These are phyloP conservation scores for Leishmania braziliensis DNA, from an alignment of 208 protist species.

Conservation along the genomic window DNA sequence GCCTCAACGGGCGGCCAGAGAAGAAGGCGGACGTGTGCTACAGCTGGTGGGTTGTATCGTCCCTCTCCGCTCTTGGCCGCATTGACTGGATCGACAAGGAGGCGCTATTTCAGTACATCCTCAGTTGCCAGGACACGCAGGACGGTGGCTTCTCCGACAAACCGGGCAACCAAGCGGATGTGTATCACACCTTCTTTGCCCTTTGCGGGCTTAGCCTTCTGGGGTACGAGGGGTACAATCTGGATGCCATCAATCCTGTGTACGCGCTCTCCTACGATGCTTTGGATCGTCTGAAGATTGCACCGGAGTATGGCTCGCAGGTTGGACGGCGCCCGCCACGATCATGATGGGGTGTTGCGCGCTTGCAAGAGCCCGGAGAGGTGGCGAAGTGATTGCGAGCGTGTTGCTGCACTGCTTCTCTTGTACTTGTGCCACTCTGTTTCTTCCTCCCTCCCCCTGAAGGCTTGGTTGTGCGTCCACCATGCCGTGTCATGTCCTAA, in stretches of 20 bases:
- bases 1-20: constrained; percentile 99
- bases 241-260: constrained; percentile 87
- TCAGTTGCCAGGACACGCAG: constrained; percentile 96
- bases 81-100: constrained; percentile 96
- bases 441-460: background rate
- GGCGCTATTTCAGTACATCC: constrained; percentile 94
- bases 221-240: constrained; percentile 73
- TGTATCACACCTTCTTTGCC: constrained; percentile 99
- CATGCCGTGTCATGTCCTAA: background rate
- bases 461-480: background rate
- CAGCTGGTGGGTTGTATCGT: constrained; percentile 99
- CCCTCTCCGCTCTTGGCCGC: constrained; percentile 93
- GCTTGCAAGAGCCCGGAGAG: background rate
- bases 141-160: constrained; percentile 98
- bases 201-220: constrained; percentile 95
- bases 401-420: background rate
- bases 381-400: background rate
- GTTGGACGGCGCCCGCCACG: constrained; percentile 33
- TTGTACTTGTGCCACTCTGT: background rate
- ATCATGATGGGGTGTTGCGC: background rate
- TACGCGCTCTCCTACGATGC: constrained; percentile 89
- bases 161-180: constrained; percentile 97
- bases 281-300: constrained; percentile 62
- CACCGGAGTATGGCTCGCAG: constrained; percentile 52
- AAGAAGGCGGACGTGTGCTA: constrained; percentile 99